A percentile compares a stretch with the other conserved stretches of the same genome.
These are phyloP conservation scores for Fusarium lateritium DNA, from an alignment of 2,329 filamentous ascomycete species.

Conservation along the genomic window DNA sequence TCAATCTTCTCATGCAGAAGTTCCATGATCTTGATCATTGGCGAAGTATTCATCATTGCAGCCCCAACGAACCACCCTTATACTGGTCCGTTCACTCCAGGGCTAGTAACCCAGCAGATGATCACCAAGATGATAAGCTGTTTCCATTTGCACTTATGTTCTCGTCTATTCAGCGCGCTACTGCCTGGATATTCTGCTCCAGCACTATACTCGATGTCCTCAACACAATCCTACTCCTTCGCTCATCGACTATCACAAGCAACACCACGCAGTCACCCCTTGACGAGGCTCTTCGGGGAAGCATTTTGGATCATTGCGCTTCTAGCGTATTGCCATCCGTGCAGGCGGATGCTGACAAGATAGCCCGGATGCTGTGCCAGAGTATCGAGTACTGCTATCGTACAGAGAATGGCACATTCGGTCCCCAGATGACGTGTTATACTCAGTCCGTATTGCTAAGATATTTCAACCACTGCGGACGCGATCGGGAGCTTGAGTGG, in stretches of 20 bases:
- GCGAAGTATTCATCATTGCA: background rate
- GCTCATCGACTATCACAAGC: rapidly evolving
- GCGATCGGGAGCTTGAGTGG: conserved; percentile 5
- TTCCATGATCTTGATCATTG: background rate
- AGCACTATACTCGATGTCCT: conserved; percentile 13
- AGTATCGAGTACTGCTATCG: conserved; percentile 21
- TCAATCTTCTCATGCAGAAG: background rate
- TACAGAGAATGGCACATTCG: conserved; percentile 19
- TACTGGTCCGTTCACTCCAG: conserved; percentile 14
- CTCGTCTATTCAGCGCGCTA: conserved; percentile 1
- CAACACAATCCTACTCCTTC: background rate
- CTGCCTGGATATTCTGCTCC: background rate
- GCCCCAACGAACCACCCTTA: background rate
- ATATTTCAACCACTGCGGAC: background rate
- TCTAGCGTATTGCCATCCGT: background rate
- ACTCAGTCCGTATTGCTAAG: background rate
- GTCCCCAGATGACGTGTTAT: conserved; percentile 22
- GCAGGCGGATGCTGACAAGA: background rate
- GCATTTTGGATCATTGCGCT: rapidly evolving
- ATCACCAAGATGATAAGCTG: background rate
- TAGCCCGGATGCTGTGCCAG: conserved; percentile 12
- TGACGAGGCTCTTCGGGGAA: rapidly evolving
- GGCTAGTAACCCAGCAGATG: conserved; percentile 5
- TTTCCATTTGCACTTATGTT: conserved; percentile 10
- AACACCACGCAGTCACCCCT: rapidly evolving